These are phyloP conservation scores for Eucalyptus leucophloia DNA, from an alignment of 345 rosid genomes.

Conservation along the genomic window DNA sequence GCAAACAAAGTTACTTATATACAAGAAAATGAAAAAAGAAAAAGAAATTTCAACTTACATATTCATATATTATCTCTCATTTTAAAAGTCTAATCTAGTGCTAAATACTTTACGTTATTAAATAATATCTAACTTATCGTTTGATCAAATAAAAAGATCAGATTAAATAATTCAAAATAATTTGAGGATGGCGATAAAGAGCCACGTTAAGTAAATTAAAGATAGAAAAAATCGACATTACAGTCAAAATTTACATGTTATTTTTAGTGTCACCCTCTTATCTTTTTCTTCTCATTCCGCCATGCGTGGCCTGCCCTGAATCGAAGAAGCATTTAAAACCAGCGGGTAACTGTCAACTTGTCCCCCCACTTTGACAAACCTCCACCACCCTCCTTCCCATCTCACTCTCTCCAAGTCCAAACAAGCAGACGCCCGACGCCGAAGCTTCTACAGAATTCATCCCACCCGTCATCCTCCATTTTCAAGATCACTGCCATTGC, in stretches of 20 bases:
- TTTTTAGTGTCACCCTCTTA: neutral
- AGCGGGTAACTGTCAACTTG: neutral
- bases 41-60: too few relatives aligned
- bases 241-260: neutral
- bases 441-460: neutral
- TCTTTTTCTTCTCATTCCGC: neutral
- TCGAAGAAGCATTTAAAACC: neutral
- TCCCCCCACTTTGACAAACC: neutral
- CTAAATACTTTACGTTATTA: neutral
- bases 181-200: neutral
- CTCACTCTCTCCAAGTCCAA: neutral
- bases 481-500: neutral
- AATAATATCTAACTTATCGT: neutral
- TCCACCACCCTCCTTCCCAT: neutral
- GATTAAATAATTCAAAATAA: neutral
- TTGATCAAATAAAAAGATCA: neutral
- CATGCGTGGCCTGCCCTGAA: neutral
- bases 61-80: rapidly evolving
- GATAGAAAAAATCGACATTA: neutral
- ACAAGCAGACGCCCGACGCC: neutral
- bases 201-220: neutral
- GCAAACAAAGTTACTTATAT: neutral
- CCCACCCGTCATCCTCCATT: neutral
- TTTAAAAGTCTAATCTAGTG: rapidly evolving
- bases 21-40: neutral